phyloP scores from a whole-genome alignment of 208 protist species.

The Trypanosoma vivax region DNA sequence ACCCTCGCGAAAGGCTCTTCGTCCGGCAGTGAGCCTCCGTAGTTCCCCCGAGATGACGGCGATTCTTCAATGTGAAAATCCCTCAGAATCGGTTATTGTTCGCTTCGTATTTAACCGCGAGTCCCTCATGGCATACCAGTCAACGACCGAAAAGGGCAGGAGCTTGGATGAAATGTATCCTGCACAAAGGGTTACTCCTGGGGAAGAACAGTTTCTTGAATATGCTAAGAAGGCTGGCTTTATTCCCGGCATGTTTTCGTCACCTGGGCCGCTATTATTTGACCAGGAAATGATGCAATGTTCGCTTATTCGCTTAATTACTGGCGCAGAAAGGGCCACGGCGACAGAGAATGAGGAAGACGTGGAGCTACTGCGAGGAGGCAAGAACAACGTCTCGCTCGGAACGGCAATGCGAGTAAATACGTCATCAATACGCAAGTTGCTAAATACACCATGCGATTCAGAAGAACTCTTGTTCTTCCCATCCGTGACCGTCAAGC shows the following conservation, averaged over 20 bases:
- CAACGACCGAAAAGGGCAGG: neutral
- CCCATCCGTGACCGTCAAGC: slow-evolving; percentile 40
- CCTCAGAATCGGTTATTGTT: slow-evolving; percentile 9
- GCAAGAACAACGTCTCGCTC: slow-evolving; percentile 4
- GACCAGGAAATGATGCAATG: slow-evolving; percentile 18
- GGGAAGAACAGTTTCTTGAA: neutral
- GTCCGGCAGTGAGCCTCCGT: slow-evolving; percentile 25
- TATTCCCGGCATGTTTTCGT: slow-evolving; percentile 8
- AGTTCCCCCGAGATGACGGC: slow-evolving; percentile 5
- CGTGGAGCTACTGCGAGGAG: slow-evolving; percentile 1
- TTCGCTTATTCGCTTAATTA: slow-evolving; percentile 13
- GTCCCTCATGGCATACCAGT: slow-evolving; percentile 6
- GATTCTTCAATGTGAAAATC: slow-evolving; percentile 7
- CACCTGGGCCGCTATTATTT: slow-evolving; percentile 10
- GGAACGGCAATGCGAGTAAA: slow-evolving; percentile 6
- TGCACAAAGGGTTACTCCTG: neutral
- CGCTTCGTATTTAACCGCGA: slow-evolving; percentile 25
- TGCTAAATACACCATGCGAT: slow-evolving; percentile 16
- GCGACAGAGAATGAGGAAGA: neutral
- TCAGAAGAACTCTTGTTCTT: slow-evolving; percentile 32
- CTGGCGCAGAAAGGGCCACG: slow-evolving; percentile 5
- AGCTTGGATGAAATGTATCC: neutral
- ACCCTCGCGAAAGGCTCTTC: slow-evolving; percentile 8
- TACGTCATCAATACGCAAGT: slow-evolving; percentile 7
- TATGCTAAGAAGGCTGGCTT: neutral